Percentiles rank a stretch among this genome's conserved stretches.
Conservation (phyloP, 352 stramenopile genomes). For the Blastocystis sp. region DNA sequence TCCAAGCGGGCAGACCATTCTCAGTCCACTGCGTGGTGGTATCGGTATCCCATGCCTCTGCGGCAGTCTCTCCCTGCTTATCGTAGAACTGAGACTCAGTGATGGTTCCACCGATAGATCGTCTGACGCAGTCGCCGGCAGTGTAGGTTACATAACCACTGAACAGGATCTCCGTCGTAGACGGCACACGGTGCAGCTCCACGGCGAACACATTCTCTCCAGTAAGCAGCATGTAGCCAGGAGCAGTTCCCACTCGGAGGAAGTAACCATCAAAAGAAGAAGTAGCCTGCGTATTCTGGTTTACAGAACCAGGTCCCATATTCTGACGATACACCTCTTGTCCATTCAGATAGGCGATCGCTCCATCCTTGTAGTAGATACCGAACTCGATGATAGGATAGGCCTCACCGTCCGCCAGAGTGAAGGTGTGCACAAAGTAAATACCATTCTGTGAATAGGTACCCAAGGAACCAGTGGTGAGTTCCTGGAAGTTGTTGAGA, state of each 20-base stretch:
- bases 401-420: not conserved
- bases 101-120: slow-evolving; percentile 32
- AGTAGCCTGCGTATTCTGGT: not conserved
- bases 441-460: slow-evolving; percentile 19
- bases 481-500: not conserved
- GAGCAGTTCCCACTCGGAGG: slow-evolving; percentile 35
- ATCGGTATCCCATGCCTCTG: slow-evolving; percentile 43
- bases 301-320: not conserved
- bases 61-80: slow-evolving; percentile 26
- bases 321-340: slow-evolving; percentile 36
- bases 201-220: slow-evolving; percentile 55
- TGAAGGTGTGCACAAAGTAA: slow-evolving; percentile 45
- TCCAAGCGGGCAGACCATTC: slow-evolving; percentile 57
- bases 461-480: not conserved
- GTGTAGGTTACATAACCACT: slow-evolving; percentile 22
- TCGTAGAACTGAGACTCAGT: slow-evolving; percentile 41
- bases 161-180: not conserved
- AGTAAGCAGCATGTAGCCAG: slow-evolving; percentile 11
- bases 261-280: slow-evolving; percentile 25
- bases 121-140: slow-evolving; percentile 6
- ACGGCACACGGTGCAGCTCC: not conserved
- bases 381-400: slow-evolving; percentile 55
- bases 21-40: slow-evolving; percentile 36
- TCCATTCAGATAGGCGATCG: slow-evolving; percentile 31
- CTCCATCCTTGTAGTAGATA: slow-evolving; percentile 39